Conservation (phyloP, 2,329 filamentous ascomycete genomes). For the Orbilia brochopaga region DNA sequence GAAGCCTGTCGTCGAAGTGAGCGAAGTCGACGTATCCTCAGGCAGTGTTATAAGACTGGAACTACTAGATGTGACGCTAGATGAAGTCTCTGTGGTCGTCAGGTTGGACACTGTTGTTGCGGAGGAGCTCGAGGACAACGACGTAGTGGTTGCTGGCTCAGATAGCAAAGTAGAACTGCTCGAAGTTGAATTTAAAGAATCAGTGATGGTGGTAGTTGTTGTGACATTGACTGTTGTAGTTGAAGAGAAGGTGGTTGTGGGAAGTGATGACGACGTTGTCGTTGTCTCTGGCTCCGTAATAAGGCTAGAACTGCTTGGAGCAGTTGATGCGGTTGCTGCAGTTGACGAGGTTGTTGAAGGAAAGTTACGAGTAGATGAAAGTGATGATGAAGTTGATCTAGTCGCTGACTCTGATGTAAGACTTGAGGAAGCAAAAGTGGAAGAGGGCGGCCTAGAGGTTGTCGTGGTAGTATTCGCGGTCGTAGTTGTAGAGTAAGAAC, state of each 20-base stretch:
- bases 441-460: too few species aligned
- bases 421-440: too few species aligned
- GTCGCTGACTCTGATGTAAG: too few species aligned
- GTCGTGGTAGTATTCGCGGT: neutral
- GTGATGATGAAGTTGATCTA: too few species aligned
- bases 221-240: conserved; percentile 10
- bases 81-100: neutral
- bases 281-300: too few species aligned
- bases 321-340: too few species aligned
- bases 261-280: neutral
- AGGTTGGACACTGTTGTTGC: neutral
- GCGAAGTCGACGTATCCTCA: neutral
- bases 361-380: too few species aligned
- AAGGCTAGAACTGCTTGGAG: too few species aligned
- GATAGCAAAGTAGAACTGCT: neutral
- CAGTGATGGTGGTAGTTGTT: neutral
- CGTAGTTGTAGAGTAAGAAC: neutral
- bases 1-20: neutral
- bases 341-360: neutral
- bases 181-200: conserved; percentile 9
- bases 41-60: neutral
- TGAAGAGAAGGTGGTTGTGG: conserved; percentile 3
- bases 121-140: neutral
- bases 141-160: neutral
- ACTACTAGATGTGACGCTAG: neutral